These are phyloP conservation scores for Pterulicium gracile DNA, from an alignment of 1,284 basidiomycete species.

Conservation along the genomic window DNA sequence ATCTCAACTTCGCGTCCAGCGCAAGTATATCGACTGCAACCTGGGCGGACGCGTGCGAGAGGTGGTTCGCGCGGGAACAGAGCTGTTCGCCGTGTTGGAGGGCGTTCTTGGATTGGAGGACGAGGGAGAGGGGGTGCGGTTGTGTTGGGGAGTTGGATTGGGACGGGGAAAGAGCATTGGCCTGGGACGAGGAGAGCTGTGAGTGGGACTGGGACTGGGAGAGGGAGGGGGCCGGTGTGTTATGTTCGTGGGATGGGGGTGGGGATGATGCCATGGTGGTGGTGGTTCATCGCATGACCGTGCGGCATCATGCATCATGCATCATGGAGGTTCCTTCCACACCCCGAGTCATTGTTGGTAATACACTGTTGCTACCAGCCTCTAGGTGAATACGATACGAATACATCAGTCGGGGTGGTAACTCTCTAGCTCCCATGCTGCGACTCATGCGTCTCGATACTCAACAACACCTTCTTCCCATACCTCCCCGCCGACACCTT, in stretches of 20 bases:
- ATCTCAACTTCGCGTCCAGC: slow-evolving; percentile 65
- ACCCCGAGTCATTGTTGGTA: too few species aligned
- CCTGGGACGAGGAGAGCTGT: background rate
- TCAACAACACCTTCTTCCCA: slow-evolving; percentile 65
- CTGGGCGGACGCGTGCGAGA: slow-evolving; percentile 52
- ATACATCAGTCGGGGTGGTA: too few species aligned
- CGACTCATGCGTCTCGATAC: slow-evolving; percentile 35
- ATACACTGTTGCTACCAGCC: too few species aligned
- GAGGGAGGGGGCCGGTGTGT: too few species aligned
- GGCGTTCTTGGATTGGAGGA: slow-evolving; percentile 69
- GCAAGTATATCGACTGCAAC: slow-evolving; percentile 58
- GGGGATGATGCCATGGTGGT: slow-evolving; percentile 1
- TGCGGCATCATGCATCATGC: too few species aligned
- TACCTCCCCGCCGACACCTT: slow-evolving; percentile 41
- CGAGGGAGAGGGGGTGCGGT: slow-evolving; percentile 52
- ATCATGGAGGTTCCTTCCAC: too few species aligned
- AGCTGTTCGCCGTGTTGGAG: slow-evolving; percentile 65
- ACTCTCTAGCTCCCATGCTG: too few species aligned
- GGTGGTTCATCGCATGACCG: background rate
- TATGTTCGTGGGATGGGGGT: too few species aligned
- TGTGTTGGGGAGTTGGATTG: background rate
- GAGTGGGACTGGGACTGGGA: too few species aligned
- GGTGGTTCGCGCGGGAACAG: slow-evolving; percentile 49
- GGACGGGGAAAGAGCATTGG: slow-evolving; percentile 50
- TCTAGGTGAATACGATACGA: too few species aligned